Evolutionary conservation across 768 basidiomycete genomes (phyloP).

Genomic region (Royoungia palumana): DNA sequence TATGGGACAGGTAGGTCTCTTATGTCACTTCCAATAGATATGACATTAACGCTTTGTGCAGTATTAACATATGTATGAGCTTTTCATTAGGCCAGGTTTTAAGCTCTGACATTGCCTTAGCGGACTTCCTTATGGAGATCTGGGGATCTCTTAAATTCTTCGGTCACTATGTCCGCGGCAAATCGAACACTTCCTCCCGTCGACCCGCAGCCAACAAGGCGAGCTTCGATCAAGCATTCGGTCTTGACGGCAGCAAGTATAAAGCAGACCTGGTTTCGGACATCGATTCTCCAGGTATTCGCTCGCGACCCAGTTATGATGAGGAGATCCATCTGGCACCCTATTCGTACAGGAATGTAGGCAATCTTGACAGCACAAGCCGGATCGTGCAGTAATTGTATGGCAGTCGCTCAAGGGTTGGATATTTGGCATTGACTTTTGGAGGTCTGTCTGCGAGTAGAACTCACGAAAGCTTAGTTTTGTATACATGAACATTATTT

Average conservation of each 20-base stretch:
- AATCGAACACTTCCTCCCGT: constrained; percentile 25
- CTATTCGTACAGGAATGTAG: constrained; percentile 26
- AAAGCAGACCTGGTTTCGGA: constrained; percentile 4
- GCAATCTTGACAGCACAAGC: constrained; percentile 5
- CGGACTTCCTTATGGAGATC: constrained; percentile 69
- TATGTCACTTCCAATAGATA: neutral
- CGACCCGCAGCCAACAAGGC: constrained; percentile 24
- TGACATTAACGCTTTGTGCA: constrained; percentile 16
- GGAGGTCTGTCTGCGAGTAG: neutral
- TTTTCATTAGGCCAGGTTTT: neutral
- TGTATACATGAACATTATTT: neutral
- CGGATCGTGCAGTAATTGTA: constrained; percentile 3
- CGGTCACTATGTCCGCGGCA: constrained; percentile 37
- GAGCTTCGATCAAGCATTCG: constrained; percentile 41
- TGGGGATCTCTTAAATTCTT: constrained; percentile 60
- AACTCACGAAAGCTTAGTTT: neutral
- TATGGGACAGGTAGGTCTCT: constrained; percentile 55
- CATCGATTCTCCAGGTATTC: constrained; percentile 9
- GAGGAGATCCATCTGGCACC: constrained; percentile 41
- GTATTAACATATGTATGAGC: constrained; percentile 47
- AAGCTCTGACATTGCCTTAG: constrained; percentile 31
- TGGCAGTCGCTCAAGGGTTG: neutral
- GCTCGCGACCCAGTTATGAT: constrained; percentile 33
- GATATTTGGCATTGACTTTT: neutral
- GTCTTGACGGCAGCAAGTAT: constrained; percentile 27